These are phyloP conservation scores for Rhizophlyctis rosea DNA, from an alignment of 192 early-diverging fungal genomes.

Conservation along the genomic window DNA sequence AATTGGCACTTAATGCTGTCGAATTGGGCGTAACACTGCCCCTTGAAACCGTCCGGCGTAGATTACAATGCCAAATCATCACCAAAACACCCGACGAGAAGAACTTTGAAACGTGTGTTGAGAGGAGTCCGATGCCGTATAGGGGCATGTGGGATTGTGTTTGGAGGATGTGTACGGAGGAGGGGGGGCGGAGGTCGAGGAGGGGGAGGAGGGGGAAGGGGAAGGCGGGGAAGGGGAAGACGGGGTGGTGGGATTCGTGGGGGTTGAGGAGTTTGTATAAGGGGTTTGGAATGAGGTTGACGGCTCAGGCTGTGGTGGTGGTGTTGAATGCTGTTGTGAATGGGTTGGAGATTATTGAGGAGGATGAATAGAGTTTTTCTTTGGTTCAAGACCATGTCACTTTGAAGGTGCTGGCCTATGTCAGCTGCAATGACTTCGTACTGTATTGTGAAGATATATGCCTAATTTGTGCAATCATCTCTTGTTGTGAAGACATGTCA, in stretches of 20 bases:
- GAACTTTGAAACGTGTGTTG: conserved; percentile 37
- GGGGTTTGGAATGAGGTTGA: conserved; percentile 39
- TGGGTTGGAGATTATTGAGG: conserved; percentile 6
- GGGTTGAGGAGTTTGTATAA: conserved; percentile 36
- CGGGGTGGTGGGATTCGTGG: conserved; percentile 26
- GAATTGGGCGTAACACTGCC: conserved; percentile 77
- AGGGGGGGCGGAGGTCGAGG: conserved; percentile 28
- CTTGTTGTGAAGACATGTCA: too few species aligned
- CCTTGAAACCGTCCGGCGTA: conserved; percentile 78
- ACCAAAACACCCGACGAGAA: conserved; percentile 14
- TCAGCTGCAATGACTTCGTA: too few species aligned
- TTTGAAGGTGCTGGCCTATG: too few species aligned
- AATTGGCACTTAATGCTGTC: conserved; percentile 63
- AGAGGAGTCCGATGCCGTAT: conserved; percentile 40
- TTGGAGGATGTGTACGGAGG: conserved; percentile 42
- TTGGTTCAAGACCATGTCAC: too few species aligned
- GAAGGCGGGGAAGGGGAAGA: conserved; percentile 3
- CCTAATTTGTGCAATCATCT: too few species aligned
- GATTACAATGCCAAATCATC: conserved; percentile 74
- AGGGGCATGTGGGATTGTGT: conserved; percentile 44
- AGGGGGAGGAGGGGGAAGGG: conserved; percentile 7
- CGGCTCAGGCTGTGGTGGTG: conserved; percentile 19
- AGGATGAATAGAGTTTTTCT: not conserved
- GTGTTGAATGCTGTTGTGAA: conserved; percentile 9
- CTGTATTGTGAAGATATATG: too few species aligned